Percentiles rank a stretch among this genome's conserved stretches.
Evolutionary conservation across 345 rosid genomes (phyloP).

Genomic region (Chamaenerion angustifolium): DNA sequence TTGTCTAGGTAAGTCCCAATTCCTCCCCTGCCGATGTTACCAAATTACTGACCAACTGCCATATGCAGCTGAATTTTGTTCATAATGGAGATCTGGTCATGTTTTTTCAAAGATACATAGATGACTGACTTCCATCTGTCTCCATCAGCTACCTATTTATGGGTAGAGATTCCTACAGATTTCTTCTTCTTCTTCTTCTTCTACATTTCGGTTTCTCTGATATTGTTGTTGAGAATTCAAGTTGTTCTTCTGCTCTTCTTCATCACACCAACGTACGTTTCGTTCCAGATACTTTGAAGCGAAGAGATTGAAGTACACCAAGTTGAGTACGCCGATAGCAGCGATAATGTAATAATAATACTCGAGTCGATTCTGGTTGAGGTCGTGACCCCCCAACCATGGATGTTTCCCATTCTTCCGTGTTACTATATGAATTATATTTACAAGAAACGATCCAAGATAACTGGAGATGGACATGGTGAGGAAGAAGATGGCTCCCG

Average conservation of each 20-base stretch:
- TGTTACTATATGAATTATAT: conserved; percentile 17
- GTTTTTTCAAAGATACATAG: too few relatives aligned
- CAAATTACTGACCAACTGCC: too few relatives aligned
- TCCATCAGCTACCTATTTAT: too few relatives aligned
- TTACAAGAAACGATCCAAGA: conserved; percentile 28
- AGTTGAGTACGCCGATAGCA: conserved; percentile 23
- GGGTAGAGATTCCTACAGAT: too few relatives aligned
- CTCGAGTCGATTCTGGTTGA: conserved; percentile 38
- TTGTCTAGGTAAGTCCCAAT: too few relatives aligned
- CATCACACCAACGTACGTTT: conserved; percentile 19
- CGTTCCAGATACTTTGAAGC: conserved; percentile 4
- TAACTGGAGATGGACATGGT: conserved; percentile 45
- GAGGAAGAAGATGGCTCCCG: conserved; percentile 59
- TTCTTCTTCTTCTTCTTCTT: too few relatives aligned
- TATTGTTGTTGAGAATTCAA: conserved; percentile 11
- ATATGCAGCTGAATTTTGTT: too few relatives aligned
- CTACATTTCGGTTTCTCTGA: conserved; percentile 12
- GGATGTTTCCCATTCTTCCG: conserved; percentile 16
- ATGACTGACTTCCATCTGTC: too few relatives aligned
- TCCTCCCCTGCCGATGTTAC: too few relatives aligned
- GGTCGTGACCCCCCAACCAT: conserved; percentile 57
- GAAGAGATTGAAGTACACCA: conserved; percentile 39
- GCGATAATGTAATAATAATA: conserved; percentile 36
- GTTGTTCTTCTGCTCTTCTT: conserved; percentile 17
- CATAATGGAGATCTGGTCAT: too few relatives aligned